These are phyloP conservation scores for Leccinum barrowsii DNA, from an alignment of 768 basidiomycete species.

Conservation along the genomic window DNA sequence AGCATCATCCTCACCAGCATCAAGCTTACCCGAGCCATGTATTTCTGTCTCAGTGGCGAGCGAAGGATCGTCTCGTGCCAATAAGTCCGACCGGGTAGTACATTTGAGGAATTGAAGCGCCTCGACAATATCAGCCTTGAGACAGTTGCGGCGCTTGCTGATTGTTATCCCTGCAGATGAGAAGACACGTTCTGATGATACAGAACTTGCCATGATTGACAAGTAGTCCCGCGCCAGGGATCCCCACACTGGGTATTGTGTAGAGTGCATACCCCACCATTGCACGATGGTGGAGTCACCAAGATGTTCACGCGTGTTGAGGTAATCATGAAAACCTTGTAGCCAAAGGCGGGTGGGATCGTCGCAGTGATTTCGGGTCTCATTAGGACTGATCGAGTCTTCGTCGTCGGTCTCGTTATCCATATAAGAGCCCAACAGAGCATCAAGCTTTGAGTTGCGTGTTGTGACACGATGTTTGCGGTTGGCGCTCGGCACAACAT, in stretches of 20 bases:
- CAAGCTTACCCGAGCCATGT: background rate
- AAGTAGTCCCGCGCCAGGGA: background rate
- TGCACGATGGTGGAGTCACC: background rate
- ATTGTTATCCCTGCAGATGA: background rate
- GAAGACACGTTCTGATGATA: background rate
- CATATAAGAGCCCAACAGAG: background rate
- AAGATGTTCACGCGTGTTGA: background rate
- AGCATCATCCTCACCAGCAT: too few relatives aligned
- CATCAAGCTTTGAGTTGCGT: background rate
- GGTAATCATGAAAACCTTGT: background rate
- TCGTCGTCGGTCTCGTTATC: background rate
- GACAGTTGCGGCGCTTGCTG: background rate
- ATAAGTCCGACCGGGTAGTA: background rate
- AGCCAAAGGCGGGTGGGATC: background rate
- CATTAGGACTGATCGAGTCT: background rate
- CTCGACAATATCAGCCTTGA: background rate
- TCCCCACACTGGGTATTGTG: background rate
- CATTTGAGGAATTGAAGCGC: background rate
- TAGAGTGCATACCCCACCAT: background rate
- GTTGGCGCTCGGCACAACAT: background rate
- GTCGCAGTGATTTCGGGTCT: background rate
- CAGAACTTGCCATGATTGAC: background rate
- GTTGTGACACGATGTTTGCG: background rate
- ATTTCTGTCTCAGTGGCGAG: background rate
- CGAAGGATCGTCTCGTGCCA: background rate